phyloP scores from a whole-genome alignment of 139 green algal species.

The Chlorella sp. region DNA sequence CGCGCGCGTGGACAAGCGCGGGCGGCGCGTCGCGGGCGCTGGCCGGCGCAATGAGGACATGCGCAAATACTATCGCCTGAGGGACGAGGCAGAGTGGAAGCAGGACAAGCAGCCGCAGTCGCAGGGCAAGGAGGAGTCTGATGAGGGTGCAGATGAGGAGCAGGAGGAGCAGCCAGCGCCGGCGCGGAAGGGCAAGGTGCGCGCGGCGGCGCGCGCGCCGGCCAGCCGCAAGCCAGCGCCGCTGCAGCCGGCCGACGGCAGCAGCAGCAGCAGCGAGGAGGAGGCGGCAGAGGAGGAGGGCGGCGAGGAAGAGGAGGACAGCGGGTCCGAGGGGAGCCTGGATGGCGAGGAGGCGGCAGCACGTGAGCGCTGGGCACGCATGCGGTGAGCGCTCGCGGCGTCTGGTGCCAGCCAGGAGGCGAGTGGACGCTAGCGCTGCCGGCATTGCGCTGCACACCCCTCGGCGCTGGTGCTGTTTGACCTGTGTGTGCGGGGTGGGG shows the following conservation, averaged over 20 bases:
- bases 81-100: conserved; percentile 41
- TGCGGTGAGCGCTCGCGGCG: conserved; percentile 26
- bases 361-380: conserved; percentile 59
- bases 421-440: too few species aligned
- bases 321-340: conserved; percentile 15
- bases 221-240: neutral
- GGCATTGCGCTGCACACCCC: neutral
- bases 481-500: too few species aligned
- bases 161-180: neutral
- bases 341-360: conserved; percentile 25
- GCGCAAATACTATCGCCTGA: conserved; percentile 77
- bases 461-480: neutral
- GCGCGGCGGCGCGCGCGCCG: neutral
- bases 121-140: conserved; percentile 22
- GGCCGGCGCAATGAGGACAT: conserved; percentile 60
- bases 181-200: neutral
- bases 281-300: conserved; percentile 24
- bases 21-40: conserved; percentile 61
- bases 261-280: conserved; percentile 8
- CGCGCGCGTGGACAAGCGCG: conserved; percentile 79
- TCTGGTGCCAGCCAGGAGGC: too few species aligned
- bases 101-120: neutral
- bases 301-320: conserved; percentile 43
- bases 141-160: neutral
- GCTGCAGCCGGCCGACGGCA: neutral